Base-by-base conservation (phyloP, 352 stramenopile species). In the Pelagophyceae sp. region DNA sequence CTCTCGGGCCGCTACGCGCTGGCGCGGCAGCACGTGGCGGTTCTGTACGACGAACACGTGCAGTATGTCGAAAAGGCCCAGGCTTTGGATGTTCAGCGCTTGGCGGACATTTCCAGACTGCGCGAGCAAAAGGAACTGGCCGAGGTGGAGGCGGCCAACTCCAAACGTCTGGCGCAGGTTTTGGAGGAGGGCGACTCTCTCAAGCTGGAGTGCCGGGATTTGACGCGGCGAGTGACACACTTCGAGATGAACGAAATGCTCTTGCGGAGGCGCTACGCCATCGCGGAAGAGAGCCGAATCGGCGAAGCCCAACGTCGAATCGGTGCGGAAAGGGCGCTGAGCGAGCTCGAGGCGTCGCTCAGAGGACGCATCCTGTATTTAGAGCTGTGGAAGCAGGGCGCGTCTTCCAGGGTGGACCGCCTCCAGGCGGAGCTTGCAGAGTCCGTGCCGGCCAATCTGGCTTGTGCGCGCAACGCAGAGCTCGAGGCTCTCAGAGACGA, bases 301-400 rank as follows among this genome's bases (percentile, higher is more conserved):
- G 23, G 45, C 11, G 45, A 54, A 23, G 45, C 23, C 45, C 45
- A 54, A 23, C 45, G 45, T 11, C 45, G 45, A 23, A 23, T 23
- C 11, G 11, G 11, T 11, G 45, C 45, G 45, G 45, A 54, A 11
- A 23, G 11, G 45, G 45, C 45, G 45, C 45, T 71, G 1, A 25
- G 61, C 11, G 61, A 71, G 29, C 29, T 71, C 29, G 61, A 71
- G 33, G 61, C 61, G 5, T 40, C 61, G 19, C 15, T 71, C n/a
- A 27, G 61, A 3, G 29, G 61, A 19, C 61, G 61, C 27, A 71
- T 71, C 17, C n/a, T 71, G 2, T 71, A 71, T 40, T 37, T 71
- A 1, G 61, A 71, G 25, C 33, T 71, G 11, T 71, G 61, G 61
- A 71, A 71, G 29, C 61, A 71, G 61, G 61, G 61, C 15, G 3